phyloP scores from a whole-genome alignment of 176 grass and related monocot genomes.

The Cenchrus purpureus region DNA sequence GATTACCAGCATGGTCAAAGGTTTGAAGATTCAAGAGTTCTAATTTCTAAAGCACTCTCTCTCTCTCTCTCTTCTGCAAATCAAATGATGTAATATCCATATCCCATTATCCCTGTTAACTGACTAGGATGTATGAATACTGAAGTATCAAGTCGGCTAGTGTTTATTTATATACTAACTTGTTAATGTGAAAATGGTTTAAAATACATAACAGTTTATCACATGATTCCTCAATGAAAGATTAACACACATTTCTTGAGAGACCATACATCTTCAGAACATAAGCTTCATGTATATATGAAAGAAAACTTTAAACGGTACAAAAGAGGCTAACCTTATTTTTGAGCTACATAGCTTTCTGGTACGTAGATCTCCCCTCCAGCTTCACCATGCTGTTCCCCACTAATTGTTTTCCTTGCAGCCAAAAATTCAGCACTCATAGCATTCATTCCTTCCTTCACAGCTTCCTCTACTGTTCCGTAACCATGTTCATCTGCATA shows the following conservation, averaged over 20 bases:
- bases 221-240: not conserved
- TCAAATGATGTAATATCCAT: not conserved
- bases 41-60: not conserved
- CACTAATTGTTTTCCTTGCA: conserved; percentile 90
- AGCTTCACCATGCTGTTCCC: conserved; percentile 95
- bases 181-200: conserved; percentile 1
- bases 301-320: conserved; percentile 37
- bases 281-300: not conserved
- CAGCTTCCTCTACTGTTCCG: conserved; percentile 83
- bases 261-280: not conserved
- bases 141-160: not conserved
- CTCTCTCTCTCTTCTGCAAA: not conserved
- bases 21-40: not conserved
- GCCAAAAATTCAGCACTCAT: conserved; percentile 92
- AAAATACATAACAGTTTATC: not conserved
- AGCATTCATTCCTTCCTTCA: conserved; percentile 83
- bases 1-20: not conserved
- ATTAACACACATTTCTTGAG: not conserved
- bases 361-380: conserved; percentile 98
- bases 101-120: not conserved
- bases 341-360: conserved; percentile 65
- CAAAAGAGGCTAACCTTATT: conserved; percentile 65
- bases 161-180: not conserved
- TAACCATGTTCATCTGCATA: conserved; percentile 98
- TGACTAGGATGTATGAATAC: conserved; percentile 2